Base-by-base conservation (phyloP, 225 moss, liverwort and hornwort species). In the Bryoerythrophyllum caledonicum region DNA sequence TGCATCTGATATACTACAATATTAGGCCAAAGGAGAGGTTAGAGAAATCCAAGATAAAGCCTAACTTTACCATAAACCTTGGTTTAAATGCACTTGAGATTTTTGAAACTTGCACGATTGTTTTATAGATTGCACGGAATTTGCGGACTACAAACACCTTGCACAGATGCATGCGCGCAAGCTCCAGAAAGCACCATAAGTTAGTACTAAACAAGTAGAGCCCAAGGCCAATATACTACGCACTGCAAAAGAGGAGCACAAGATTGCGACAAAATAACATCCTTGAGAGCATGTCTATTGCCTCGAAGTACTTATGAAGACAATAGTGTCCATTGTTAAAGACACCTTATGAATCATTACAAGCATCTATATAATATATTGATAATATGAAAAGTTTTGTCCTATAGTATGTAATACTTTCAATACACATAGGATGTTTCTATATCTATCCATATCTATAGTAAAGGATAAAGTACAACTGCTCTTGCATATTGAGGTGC, bases 51-150 rank as follows among this genome's bases (percentile, higher is more conserved):
- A 41, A 41, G 41, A 41, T 41, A 12, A 11, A 43, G 13, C 12
- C 43, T 43, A 3, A 43, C 43, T 43, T 43, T 13, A 53, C 49
- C 10, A 20, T 32, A 40, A 1, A 65, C 64, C 37, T 65, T 71
- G 17, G 20, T 34, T 30, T 35, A 0, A 58, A 59, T 57, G 26
- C 61, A 37, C 38, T 43, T 43, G 12, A 43, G 43, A 13, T 43
- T 43, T 68, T 8, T n/a, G 15, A 35, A 27, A 81, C 91, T 87
- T 73, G 93, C 96, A 75, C 90, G 49, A 94, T 71, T 19, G 89
- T 67, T 77, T 96, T 96, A 76, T 94, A 96, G 5, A 92, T 88
- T 30, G 92, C 91, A 57, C 92, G 90, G 80, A 96, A 96, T 59
- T 96, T 85, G 17, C 85, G 82, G 38, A 96, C 78, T 59, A 94